Evolutionary conservation across 2,329 filamentous ascomycete genomes (phyloP), one percentile per base, ranked within the genome.

Genomic region (Fusarium penzigii): DNA sequence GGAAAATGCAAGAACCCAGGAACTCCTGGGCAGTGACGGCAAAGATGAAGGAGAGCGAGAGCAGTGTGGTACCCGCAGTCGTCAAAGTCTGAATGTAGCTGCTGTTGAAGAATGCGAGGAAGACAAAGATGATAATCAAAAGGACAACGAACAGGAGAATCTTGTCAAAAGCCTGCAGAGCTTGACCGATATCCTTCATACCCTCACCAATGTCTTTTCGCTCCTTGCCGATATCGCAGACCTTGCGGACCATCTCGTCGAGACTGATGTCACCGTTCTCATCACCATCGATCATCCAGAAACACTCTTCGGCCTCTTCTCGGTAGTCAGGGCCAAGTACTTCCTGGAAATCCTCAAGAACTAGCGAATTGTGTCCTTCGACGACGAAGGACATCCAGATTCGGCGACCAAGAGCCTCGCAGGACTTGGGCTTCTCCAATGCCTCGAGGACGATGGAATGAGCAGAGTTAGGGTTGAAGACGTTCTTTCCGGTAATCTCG

Each of bases 301-400:
- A 97, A 49, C 87, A 89, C 70, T 96, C 91, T 52, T 94, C 89
- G 2, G 94, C 94, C 57, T 96, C 90, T 0, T 83, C 77, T 56
- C 85, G 84, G 64, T 88, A 86, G 6, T 83, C 82, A 1, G 82
- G 75, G 2, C 93, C 93, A 53, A 99, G 86, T 10, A 97, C 93
- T 69, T 97, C 93, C 29, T 86, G 69, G 38, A 99, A 81, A 68
- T 99, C 94, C 5, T 96, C 91, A 9, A 82, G 72, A 61, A 83
- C 90, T 9, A 99, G 78, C 1, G 87, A 78, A 39, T 97, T 90
- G 52, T 86, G 86, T 63, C 91, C 92, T 72, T 97, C 93, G 5
- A 94, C 85, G 2, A 96, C 94, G 68, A 97, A 96, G 1, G 92
- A 97, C 90, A 97, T 96, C 94, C 94, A 97, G 57, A 97, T 87